Evolutionary conservation across 1,284 basidiomycete species (phyloP).

Genomic region (Cronartium quercuum): DNA sequence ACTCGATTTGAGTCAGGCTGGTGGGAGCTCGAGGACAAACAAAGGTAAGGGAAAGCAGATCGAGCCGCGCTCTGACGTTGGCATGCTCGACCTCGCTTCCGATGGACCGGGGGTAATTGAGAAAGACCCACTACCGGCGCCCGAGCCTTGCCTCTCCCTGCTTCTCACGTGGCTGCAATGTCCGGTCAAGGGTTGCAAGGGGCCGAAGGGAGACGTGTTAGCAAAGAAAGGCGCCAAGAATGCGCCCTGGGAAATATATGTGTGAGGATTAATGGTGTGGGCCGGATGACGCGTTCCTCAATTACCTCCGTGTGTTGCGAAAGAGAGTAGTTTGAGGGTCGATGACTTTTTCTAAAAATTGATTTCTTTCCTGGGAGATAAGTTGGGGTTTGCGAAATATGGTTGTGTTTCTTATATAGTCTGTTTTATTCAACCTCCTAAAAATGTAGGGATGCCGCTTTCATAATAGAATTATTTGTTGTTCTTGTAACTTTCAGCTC

Average conservation of each 20-base stretch:
- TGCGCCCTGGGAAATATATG: constrained; percentile 34
- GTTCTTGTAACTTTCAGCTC: too few species aligned
- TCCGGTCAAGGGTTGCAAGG: constrained; percentile 28
- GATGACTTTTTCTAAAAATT: too few species aligned
- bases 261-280: not conserved
- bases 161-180: constrained; percentile 15
- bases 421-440: too few species aligned
- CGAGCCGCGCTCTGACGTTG: not conserved
- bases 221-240: constrained; percentile 11
- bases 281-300: too few species aligned
- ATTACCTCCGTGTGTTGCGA: too few species aligned
- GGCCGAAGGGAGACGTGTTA: constrained; percentile 20
- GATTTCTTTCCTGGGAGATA: too few species aligned
- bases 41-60: constrained; percentile 22
- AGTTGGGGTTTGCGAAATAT: too few species aligned
- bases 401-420: too few species aligned
- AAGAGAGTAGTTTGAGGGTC: too few species aligned
- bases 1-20: too few species aligned
- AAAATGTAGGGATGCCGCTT: too few species aligned
- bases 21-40: not conserved
- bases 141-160: not conserved
- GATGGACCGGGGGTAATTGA: not conserved
- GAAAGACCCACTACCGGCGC: constrained; percentile 1
- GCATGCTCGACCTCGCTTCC: not conserved
- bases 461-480: too few species aligned